A percentile compares a stretch with the other conserved stretches of the same genome.
Evolutionary conservation across 2,329 filamentous ascomycete genomes (phyloP).

Genomic region (Waltergamsia citrina): DNA sequence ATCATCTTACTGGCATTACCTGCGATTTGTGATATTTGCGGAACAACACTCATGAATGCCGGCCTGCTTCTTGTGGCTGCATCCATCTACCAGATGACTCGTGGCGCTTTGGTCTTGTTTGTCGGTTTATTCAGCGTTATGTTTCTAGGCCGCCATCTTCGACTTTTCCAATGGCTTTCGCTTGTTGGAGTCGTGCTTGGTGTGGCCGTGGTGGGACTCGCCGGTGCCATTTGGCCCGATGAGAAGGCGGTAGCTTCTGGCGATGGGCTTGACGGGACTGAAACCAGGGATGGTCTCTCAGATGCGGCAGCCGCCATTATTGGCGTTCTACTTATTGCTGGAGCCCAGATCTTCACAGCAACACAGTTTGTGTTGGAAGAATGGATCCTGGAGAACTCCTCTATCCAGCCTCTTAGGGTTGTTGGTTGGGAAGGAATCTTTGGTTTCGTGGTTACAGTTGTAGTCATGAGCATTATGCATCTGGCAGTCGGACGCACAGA

Average conservation of each 20-base stretch:
- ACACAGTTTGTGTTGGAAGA: slow-evolving; percentile 95
- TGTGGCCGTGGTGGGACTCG: slow-evolving; percentile 82
- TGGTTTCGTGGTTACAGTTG: slow-evolving; percentile 69
- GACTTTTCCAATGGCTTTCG: slow-evolving; percentile 86
- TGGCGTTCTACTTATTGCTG: slow-evolving; percentile 83
- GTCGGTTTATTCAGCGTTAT: slow-evolving; percentile 92
- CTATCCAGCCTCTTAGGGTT: slow-evolving; percentile 72
- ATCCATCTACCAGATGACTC: slow-evolving; percentile 97
- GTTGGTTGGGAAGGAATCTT: slow-evolving; percentile 97
- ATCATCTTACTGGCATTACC: slow-evolving; percentile 73
- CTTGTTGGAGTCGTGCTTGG: slow-evolving; percentile 80
- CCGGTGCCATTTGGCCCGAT: slow-evolving; percentile 72
- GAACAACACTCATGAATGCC: slow-evolving; percentile 95
- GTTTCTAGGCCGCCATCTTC: slow-evolving; percentile 72
- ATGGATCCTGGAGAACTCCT: slow-evolving; percentile 64
- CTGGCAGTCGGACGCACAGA: slow-evolving; percentile 65
- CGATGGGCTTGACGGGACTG: slow-evolving; percentile 18
- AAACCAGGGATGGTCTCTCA: slow-evolving; percentile 27
- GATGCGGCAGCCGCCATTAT: slow-evolving; percentile 50
- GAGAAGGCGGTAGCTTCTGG: slow-evolving; percentile 35
- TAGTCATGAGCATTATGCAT: slow-evolving; percentile 76
- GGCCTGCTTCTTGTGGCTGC: slow-evolving; percentile 89
- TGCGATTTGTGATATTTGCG: slow-evolving; percentile 80
- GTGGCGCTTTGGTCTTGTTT: slow-evolving; percentile 88
- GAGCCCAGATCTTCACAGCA: slow-evolving; percentile 92